Conservation (phyloP, 2,329 filamentous ascomycete species). For the Rosellinia necatrix region DNA sequence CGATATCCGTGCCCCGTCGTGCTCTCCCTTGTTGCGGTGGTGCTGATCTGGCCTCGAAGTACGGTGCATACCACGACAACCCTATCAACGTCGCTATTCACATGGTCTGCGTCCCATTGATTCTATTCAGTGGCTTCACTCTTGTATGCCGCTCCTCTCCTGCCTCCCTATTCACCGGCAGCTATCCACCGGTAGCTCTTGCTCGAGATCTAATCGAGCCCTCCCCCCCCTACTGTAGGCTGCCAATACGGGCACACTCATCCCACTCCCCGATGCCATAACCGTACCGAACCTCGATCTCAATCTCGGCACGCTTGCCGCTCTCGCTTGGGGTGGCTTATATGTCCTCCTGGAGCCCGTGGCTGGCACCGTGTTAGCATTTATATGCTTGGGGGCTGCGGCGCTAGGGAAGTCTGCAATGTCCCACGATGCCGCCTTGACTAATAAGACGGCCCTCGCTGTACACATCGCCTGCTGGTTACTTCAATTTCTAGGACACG, state of each 20-base stretch:
- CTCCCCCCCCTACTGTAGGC: constrained; percentile 49
- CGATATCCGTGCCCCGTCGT: neutral
- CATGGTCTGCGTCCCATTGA: constrained; percentile 77
- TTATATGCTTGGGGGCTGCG: constrained; percentile 75
- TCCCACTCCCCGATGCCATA: constrained; percentile 68
- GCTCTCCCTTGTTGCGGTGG: neutral
- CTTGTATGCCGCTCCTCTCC: constrained; percentile 59
- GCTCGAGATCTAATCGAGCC: constrained; percentile 28
- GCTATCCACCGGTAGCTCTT: neutral
- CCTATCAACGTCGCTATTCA: constrained; percentile 78
- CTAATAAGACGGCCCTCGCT: constrained; percentile 63
- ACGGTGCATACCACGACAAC: constrained; percentile 83
- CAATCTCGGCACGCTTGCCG: constrained; percentile 68
- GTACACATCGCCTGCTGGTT: constrained; percentile 81
- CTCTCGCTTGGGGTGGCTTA: constrained; percentile 72
- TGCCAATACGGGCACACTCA: constrained; percentile 65
- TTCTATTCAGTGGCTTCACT: constrained; percentile 72
- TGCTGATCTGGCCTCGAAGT: constrained; percentile 54
- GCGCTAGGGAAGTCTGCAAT: constrained; percentile 78
- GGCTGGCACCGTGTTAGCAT: constrained; percentile 76
- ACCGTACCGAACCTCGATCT: constrained; percentile 69
- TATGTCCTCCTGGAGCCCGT: constrained; percentile 95
- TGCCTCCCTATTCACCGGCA: too few relatives aligned
- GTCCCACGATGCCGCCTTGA: constrained; percentile 54
- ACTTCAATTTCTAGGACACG: constrained; percentile 89